phyloP scores from a whole-genome alignment of 2,329 filamentous ascomycete species.

The Fusarium penzigii region DNA sequence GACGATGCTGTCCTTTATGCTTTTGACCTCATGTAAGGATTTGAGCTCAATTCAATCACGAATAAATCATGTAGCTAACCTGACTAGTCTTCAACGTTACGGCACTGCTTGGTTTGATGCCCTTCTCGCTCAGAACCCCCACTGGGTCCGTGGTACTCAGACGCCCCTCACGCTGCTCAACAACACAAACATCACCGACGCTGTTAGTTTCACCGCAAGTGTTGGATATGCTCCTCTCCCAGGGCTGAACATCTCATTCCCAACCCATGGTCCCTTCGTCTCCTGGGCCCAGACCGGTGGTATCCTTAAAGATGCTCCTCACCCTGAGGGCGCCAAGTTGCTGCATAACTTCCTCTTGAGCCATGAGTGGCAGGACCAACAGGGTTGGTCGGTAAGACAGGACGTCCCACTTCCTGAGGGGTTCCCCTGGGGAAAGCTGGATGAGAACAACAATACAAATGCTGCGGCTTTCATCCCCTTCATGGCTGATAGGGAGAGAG shows the following conservation, averaged over 20 bases:
- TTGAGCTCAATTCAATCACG: neutral
- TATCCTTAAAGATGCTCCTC: constrained; percentile 49
- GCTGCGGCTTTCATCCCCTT: constrained; percentile 39
- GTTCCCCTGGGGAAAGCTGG: constrained; percentile 16
- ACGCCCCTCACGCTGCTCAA: constrained; percentile 36
- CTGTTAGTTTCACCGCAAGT: constrained; percentile 27
- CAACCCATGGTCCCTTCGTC: constrained; percentile 41
- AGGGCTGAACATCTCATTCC: constrained; percentile 29
- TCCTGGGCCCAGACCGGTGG: constrained; percentile 46
- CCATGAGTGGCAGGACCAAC: constrained; percentile 38
- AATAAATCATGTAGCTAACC: neutral
- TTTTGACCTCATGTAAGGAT: constrained; percentile 47
- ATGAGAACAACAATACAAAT: constrained; percentile 31
- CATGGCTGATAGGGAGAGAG: constrained; percentile 41
- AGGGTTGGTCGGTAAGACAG: constrained; percentile 35
- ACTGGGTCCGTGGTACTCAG: constrained; percentile 52
- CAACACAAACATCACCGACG: constrained; percentile 24
- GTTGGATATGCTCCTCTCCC: constrained; percentile 33
- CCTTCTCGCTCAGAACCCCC: constrained; percentile 47
- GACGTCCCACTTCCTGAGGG: constrained; percentile 34
- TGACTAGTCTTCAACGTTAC: constrained; percentile 35
- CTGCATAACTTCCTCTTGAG: constrained; percentile 48
- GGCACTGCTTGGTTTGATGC: constrained; percentile 47
- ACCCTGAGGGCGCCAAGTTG: constrained; percentile 52
- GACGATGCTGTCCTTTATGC: constrained; percentile 55